A percentile compares a stretch with the other conserved stretches of the same genome.
Conservation (phyloP, 805 yeast genomes). For the Yarrowia keelungensis region DNA sequence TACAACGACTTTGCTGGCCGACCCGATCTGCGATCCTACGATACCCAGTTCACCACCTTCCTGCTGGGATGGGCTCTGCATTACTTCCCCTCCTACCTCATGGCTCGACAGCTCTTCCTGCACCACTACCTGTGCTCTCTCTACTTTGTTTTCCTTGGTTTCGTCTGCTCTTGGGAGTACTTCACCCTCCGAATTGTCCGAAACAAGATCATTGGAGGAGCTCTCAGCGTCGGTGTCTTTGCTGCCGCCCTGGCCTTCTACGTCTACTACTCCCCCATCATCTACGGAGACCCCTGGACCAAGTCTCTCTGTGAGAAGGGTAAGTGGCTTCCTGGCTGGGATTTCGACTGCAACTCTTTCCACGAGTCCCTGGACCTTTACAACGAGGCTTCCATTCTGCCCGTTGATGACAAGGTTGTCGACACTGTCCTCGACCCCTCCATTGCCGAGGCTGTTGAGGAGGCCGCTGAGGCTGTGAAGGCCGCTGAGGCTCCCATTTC, state of each 20-base stretch:
- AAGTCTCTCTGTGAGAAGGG: slow-evolving; percentile 66
- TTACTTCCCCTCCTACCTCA: slow-evolving; percentile 68
- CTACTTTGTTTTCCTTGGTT: slow-evolving; percentile 80
- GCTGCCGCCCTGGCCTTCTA: slow-evolving; percentile 62
- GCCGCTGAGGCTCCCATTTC: slow-evolving; percentile 24
- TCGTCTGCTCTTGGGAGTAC: slow-evolving; percentile 63
- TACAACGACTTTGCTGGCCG: slow-evolving; percentile 47
- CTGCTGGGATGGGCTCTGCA: slow-evolving; percentile 82
- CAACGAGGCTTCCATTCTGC: slow-evolving; percentile 41
- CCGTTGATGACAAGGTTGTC: slow-evolving; percentile 36
- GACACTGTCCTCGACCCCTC: slow-evolving; percentile 40
- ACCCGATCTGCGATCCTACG: slow-evolving; percentile 47
- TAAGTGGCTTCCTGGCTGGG: slow-evolving; percentile 75
- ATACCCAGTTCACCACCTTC: slow-evolving; percentile 53
- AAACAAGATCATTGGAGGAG: slow-evolving; percentile 56
- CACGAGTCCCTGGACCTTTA: slow-evolving; percentile 48
- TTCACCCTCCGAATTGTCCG: slow-evolving; percentile 46
- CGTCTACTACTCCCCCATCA: slow-evolving; percentile 69
- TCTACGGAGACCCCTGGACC: slow-evolving; percentile 85
- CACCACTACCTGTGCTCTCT: slow-evolving; percentile 94
- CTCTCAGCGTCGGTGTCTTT: slow-evolving; percentile 58
- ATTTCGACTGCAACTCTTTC: slow-evolving; percentile 78
- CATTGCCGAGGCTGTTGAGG: slow-evolving; percentile 40
- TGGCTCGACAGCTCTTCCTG: slow-evolving; percentile 92
- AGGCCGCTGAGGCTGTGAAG: slow-evolving; percentile 25